Percentiles rank a stretch among this genome's conserved stretches.
Conservation (phyloP, 352 stramenopile species). For the Pythium brassicae region DNA sequence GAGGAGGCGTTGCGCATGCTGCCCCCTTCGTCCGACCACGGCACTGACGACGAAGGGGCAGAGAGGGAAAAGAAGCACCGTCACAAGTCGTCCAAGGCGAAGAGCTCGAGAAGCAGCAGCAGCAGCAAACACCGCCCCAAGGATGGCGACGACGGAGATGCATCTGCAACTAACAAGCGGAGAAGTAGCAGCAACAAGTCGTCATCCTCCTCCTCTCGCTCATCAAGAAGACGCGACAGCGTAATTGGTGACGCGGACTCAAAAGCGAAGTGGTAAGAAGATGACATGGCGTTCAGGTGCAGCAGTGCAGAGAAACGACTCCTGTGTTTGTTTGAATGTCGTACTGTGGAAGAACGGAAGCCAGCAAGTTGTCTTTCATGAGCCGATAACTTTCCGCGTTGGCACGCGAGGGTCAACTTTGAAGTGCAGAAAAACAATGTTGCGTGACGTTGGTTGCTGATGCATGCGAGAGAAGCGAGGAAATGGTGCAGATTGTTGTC, state of each 20-base stretch:
- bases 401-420: no score
- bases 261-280: neutral
- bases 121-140: neutral
- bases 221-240: neutral
- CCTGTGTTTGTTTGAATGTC: no score
- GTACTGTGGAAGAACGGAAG: no score
- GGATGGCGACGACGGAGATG: neutral
- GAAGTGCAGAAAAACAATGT: no score
- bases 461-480: no score
- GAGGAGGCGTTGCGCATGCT: slow-evolving; percentile 69
- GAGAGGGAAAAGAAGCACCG: neutral
- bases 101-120: neutral
- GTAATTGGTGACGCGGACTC: neutral
- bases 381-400: no score
- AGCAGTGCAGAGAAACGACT: no score
- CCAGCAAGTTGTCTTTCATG: no score
- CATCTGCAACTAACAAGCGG: neutral
- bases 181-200: neutral
- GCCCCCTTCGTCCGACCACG: slow-evolving; percentile 1
- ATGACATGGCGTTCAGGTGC: no score
- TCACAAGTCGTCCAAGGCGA: neutral
- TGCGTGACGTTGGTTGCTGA: no score
- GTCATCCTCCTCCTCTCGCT: neutral
- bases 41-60: neutral
- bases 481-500: no score